phyloP scores from a whole-genome alignment of 352 stramenopile species.

The Phytophthora lateralis region DNA sequence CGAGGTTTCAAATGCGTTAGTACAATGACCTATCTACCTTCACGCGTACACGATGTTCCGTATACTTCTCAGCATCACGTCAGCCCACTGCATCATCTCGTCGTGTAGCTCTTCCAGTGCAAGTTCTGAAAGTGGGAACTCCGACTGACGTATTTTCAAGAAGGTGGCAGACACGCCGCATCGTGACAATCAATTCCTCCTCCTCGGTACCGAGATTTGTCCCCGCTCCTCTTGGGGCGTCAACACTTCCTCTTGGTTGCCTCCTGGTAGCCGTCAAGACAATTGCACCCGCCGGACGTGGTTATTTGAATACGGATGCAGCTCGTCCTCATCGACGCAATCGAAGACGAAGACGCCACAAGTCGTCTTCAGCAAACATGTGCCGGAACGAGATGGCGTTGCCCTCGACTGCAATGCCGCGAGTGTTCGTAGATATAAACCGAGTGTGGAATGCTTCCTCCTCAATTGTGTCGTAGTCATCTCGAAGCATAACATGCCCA shows the following conservation, averaged over 20 bases:
- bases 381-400: slow-evolving; percentile 36
- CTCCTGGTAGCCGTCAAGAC: slow-evolving; percentile 29
- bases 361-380: slow-evolving; percentile 22
- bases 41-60: slow-evolving; percentile 14
- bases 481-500: slow-evolving; percentile 40
- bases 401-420: slow-evolving; percentile 30
- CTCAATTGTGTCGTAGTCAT: slow-evolving; percentile 40
- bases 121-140: slow-evolving; percentile 11
- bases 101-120: slow-evolving; percentile 17
- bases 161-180: slow-evolving; percentile 28
- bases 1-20: too few species aligned
- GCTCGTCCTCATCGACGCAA: slow-evolving; percentile 36
- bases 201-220: not conserved
- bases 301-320: slow-evolving; percentile 29
- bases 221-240: too few species aligned
- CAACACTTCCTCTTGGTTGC: not conserved
- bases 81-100: slow-evolving; percentile 17
- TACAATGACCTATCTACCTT: too few species aligned
- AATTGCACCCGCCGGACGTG: slow-evolving; percentile 32
- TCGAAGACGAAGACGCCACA: slow-evolving; percentile 23
- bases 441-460: slow-evolving; percentile 33
- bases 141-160: slow-evolving; percentile 21
- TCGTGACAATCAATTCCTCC: slow-evolving; percentile 29
- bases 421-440: slow-evolving; percentile 26
- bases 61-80: slow-evolving; percentile 27